Evolutionary conservation across 1,284 basidiomycete genomes (phyloP), one percentile per base, ranked within the genome.

Genomic region (Rhodotorula sp.): DNA sequence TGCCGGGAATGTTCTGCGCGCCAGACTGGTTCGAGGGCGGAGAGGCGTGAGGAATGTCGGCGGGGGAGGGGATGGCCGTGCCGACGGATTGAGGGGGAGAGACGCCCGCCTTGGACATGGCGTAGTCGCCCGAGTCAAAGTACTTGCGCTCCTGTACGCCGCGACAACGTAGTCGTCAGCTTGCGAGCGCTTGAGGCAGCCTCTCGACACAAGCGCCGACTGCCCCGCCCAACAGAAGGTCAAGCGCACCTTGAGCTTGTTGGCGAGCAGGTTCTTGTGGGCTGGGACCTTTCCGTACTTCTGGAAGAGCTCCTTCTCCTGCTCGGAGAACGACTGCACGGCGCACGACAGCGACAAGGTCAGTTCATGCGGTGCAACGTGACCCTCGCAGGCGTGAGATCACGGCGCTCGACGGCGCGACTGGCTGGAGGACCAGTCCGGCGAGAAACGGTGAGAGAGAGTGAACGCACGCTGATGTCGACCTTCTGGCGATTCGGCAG

Each of bases 401-500:
- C 28, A 46, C 34, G 20, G 30, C 31, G 11, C 24, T 18, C 54
- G 54, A 31, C 34, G 7, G 37, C 31, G 37, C 13, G 50, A 11
- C 37, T 34, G 13, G 50, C 47, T 22, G 58, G 44, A 30, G 24
- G 30, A 20, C 3, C 22, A 47, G 37, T 34, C 13, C 18, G 22
- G 46, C n/a, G 47, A 26, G 55, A 22, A 15, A n/a, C n/a, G n/a
- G n/a, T n/a, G n/a, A n/a, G n/a, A 44, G 34, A 44, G 40, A 44
- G 40, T 44, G 9, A 4, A 84, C 87, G 77, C 76, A 93, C 91
- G 81, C 87, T 91, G 81, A 93, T 86, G 83, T 94, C 92, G 81
- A 94, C 85, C 86, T 94, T 94, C 83, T 93, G 91, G 78, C 88
- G 86, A 83, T 87, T 88, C 72, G 92, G 92, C 68, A 88, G 85